A percentile compares a stretch with the other conserved stretches of the same genome.
Conservation (phyloP, 2,329 filamentous ascomycete genomes). For the Aureobasidium sp. region DNA sequence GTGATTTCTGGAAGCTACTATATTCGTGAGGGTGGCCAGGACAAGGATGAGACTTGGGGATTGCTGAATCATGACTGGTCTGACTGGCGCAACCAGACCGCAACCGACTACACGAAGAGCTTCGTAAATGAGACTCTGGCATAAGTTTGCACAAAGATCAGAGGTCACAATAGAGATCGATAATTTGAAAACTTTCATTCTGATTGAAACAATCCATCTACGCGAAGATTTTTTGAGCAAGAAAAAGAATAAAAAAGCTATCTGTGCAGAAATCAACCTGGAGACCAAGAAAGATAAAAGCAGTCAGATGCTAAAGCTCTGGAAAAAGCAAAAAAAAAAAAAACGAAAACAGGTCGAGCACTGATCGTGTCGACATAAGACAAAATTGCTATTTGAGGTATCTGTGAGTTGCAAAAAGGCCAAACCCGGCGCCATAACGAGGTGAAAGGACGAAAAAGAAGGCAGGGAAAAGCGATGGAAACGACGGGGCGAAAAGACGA, state of each 20-base stretch:
- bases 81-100: conserved; percentile 14
- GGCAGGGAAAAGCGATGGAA: neutral
- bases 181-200: neutral
- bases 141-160: neutral
- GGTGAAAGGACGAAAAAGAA: neutral
- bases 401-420: conserved; percentile 6
- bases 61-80: conserved; percentile 48
- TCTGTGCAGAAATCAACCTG: neutral
- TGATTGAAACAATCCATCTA: neutral
- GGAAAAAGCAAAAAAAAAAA: neutral
- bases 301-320: neutral
- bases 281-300: neutral
- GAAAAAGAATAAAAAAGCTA: neutral
- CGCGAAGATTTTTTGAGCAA: neutral
- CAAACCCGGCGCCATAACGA: neutral
- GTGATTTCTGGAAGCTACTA: conserved; percentile 47
- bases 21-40: conserved; percentile 43
- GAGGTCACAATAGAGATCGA: neutral
- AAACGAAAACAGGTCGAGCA: neutral
- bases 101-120: conserved; percentile 5
- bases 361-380: neutral
- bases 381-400: conserved; percentile 9
- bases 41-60: conserved; percentile 50
- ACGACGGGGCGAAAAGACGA: neutral
- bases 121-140: conserved; percentile 1